Conservation (phyloP, 768 basidiomycete genomes). For the Tylopilus sp. region DNA sequence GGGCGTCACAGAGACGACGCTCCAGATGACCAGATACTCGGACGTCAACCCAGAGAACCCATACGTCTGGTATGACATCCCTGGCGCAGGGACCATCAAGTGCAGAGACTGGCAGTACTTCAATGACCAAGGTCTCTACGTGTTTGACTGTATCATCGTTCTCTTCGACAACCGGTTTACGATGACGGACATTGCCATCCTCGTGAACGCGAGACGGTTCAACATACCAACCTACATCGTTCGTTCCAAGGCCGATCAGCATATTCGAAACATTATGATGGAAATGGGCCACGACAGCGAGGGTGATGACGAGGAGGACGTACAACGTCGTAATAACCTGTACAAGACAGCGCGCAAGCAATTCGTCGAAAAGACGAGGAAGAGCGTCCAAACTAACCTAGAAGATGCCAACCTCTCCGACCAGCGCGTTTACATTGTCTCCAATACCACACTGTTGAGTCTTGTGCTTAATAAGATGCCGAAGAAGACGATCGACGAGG, state of each 20-base stretch:
- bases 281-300: slow-evolving; percentile 21
- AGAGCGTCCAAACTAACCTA: slow-evolving; percentile 17
- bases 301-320: slow-evolving; percentile 10
- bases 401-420: slow-evolving; percentile 22
- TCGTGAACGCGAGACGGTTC: too few relatives aligned
- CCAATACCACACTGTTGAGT: slow-evolving; percentile 14
- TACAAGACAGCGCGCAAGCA: slow-evolving; percentile 10
- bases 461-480: slow-evolving; percentile 20
- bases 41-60: slow-evolving; percentile 15
- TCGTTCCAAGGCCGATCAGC: slow-evolving; percentile 22
- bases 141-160: slow-evolving; percentile 23
- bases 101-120: slow-evolving; percentile 23
- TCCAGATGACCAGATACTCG: slow-evolving; percentile 10
- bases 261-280: slow-evolving; percentile 18
- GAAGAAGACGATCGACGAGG: slow-evolving; percentile 22
- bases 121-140: slow-evolving; percentile 22
- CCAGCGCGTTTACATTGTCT: slow-evolving; percentile 29
- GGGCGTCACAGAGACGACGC: slow-evolving; percentile 19
- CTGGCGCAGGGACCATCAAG: slow-evolving; percentile 20
- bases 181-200: slow-evolving; percentile 21
- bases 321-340: slow-evolving; percentile 9
- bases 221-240: slow-evolving; percentile 22
- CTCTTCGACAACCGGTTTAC: slow-evolving; percentile 25
- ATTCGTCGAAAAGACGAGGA: slow-evolving; percentile 15
- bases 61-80: slow-evolving; percentile 24